These are phyloP conservation scores for Aspergillus quadrilineatus DNA, from an alignment of 2,329 filamentous ascomycete species.

Conservation along the genomic window DNA sequence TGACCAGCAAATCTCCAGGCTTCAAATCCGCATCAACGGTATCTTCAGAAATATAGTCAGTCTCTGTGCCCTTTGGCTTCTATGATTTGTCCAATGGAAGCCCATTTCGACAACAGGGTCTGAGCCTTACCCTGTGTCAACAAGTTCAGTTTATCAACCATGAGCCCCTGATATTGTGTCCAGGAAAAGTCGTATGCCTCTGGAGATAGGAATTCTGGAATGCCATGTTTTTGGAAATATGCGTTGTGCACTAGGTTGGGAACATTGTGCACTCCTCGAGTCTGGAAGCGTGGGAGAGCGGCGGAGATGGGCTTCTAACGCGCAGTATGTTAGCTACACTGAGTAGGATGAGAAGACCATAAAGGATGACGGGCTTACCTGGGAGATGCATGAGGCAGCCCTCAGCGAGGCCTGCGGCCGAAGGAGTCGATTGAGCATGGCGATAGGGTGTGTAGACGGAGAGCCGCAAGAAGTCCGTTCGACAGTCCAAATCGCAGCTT, in stretches of 20 bases:
- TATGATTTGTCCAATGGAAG: not conserved
- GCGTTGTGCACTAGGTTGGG: constrained; percentile 51
- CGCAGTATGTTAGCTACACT: constrained; percentile 20
- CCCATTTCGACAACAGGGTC: not conserved
- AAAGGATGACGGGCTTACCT: constrained; percentile 30
- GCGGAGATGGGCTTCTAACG: constrained; percentile 36
- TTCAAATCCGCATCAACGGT: constrained; percentile 62
- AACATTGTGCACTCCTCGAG: constrained; percentile 45
- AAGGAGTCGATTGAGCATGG: constrained; percentile 44
- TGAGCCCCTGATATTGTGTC: constrained; percentile 73
- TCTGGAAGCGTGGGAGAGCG: constrained; percentile 39
- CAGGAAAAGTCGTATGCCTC: constrained; percentile 74
- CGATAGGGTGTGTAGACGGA: constrained; percentile 27
- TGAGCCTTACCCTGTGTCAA: constrained; percentile 65
- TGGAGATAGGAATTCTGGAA: constrained; percentile 69
- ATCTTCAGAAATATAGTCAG: constrained; percentile 45
- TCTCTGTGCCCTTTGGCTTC: not conserved
- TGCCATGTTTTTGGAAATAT: constrained; percentile 51
- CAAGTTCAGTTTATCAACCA: constrained; percentile 74
- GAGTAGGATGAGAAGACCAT: constrained; percentile 3
- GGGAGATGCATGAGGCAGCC: constrained; percentile 35
- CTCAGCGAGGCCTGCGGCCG: constrained; percentile 48
- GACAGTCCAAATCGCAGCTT: constrained; percentile 18
- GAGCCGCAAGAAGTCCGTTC: constrained; percentile 12
- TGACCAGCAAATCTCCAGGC: constrained; percentile 67